phyloP scores from a whole-genome alignment of 2,329 filamentous ascomycete species.

The Pseudogymnoascus sp. region DNA sequence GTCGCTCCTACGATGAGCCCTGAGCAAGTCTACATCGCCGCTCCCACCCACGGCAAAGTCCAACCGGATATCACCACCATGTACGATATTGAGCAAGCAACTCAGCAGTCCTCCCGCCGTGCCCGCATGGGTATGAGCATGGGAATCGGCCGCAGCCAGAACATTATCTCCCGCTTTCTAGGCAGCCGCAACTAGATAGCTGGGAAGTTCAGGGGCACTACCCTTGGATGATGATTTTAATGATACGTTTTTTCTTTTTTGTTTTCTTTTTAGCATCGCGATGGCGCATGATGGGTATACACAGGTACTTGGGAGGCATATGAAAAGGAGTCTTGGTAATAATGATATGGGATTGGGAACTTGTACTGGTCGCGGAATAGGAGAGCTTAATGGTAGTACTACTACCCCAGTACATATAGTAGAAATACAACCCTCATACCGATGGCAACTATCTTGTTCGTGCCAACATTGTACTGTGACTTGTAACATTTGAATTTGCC shows the following conservation, averaged over 20 bases:
- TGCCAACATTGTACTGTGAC: background rate
- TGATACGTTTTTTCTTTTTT: background rate
- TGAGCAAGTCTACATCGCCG: conserved; percentile 10
- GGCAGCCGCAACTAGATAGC: background rate
- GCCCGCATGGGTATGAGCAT: conserved; percentile 7
- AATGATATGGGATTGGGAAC: background rate
- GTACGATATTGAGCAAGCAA: conserved; percentile 2
- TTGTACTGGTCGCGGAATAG: background rate
- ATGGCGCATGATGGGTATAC: conserved; percentile 3
- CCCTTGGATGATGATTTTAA: background rate
- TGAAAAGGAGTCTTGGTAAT: conserved; percentile 8
- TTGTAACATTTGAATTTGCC: background rate
- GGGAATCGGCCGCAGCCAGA: conserved; percentile 7
- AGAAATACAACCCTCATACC: background rate
- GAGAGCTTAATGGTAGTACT: background rate
- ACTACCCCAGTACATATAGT: background rate
- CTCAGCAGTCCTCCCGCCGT: background rate
- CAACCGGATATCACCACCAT: conserved; percentile 5
- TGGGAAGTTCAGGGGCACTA: background rate
- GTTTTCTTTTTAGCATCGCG: background rate
- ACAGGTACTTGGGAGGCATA: conserved; percentile 6
- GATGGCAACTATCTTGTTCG: background rate
- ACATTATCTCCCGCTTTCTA: conserved; percentile 1
- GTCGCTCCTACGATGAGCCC: conserved; percentile 7
- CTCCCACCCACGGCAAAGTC: conserved; percentile 9